Evolutionary conservation across 2,329 filamentous ascomycete genomes (phyloP).

Genomic region (Metarhizium sp.): DNA sequence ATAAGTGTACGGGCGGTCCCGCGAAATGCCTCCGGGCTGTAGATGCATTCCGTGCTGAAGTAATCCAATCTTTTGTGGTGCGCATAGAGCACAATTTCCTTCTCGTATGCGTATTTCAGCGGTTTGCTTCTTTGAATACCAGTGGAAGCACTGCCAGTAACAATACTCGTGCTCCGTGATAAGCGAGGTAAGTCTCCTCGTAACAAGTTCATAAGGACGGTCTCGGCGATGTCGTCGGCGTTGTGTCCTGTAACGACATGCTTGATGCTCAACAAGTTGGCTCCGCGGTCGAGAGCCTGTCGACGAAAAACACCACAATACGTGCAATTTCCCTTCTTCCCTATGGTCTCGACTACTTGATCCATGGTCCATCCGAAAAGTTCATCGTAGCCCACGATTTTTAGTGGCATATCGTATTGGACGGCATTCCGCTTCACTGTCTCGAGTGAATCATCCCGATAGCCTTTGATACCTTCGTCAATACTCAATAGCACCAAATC

Average conservation of each 20-base stretch:
- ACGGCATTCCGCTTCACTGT: conserved; percentile 90
- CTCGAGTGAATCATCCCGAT: conserved; percentile 90
- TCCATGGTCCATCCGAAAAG: conserved; percentile 99
- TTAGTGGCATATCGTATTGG: conserved; percentile 85
- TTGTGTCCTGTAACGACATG: conserved; percentile 98
- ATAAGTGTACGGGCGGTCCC: conserved; percentile 86
- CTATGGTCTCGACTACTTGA: conserved; percentile 89
- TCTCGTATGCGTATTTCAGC: conserved; percentile 96
- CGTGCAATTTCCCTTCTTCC: conserved; percentile 98
- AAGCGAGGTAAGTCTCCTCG: conserved; percentile 82
- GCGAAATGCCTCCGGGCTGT: conserved; percentile 92
- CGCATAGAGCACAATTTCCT: conserved; percentile 96
- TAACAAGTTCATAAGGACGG: conserved; percentile 93
- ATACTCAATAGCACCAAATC: conserved; percentile 83
- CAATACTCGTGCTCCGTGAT: conserved; percentile 80
- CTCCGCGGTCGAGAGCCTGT: conserved; percentile 87
- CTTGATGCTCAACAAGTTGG: conserved; percentile 74
- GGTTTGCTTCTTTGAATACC: conserved; percentile 95
- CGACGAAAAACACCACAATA: conserved; percentile 95
- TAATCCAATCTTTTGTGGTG: conserved; percentile 96
- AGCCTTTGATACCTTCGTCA: conserved; percentile 95
- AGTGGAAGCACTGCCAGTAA: conserved; percentile 67
- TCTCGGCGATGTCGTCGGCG: conserved; percentile 94
- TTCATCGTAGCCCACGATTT: conserved; percentile 87
- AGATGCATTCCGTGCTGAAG: conserved; percentile 97